Conservation (phyloP, 176 grass and related monocot species). For the Leersia perrieri region DNA sequence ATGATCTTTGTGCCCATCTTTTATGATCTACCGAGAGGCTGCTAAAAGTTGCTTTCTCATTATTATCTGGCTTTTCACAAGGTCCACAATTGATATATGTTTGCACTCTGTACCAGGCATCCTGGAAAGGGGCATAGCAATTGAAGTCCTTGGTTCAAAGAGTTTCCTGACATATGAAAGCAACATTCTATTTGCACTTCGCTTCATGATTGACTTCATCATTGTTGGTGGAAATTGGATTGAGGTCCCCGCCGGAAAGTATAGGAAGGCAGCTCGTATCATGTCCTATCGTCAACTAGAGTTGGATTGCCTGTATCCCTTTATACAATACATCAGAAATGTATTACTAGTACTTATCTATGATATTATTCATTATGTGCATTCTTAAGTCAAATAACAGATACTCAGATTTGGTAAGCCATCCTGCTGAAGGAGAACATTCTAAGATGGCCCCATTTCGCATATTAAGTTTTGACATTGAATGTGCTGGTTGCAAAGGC, state of each 20-base stretch:
- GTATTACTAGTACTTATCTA: conserved; percentile 20
- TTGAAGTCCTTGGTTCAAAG: conserved; percentile 85
- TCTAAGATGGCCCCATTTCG: conserved; percentile 97
- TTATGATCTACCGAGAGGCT: background rate
- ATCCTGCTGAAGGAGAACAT: conserved; percentile 75
- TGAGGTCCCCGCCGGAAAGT: conserved; percentile 81
- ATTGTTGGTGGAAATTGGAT: conserved; percentile 99
- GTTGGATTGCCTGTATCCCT: conserved; percentile 90
- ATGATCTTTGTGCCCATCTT: background rate
- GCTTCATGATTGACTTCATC: conserved; percentile 94
- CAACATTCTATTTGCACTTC: conserved; percentile 95
- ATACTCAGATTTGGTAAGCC: conserved; percentile 85
- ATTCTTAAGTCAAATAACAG: conserved; percentile 51
- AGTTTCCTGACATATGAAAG: conserved; percentile 95
- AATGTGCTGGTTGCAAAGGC: conserved; percentile 95
- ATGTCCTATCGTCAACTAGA: conserved; percentile 91
- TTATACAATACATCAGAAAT: conserved; percentile 1
- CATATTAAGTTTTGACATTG: conserved; percentile 98
- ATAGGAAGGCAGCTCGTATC: conserved; percentile 65
- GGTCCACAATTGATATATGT: conserved; percentile 21
- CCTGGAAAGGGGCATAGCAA: conserved; percentile 79
- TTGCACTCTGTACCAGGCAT: conserved; percentile 57
- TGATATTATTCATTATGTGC: conserved; percentile 3
- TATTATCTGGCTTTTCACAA: conserved; percentile 8
- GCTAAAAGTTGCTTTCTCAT: background rate